Percentiles rank a stretch among this genome's conserved stretches.
These are phyloP conservation scores for Rhizopus delemar DNA, from an alignment of 371 early-diverging fungal genomes.

Conservation along the genomic window DNA sequence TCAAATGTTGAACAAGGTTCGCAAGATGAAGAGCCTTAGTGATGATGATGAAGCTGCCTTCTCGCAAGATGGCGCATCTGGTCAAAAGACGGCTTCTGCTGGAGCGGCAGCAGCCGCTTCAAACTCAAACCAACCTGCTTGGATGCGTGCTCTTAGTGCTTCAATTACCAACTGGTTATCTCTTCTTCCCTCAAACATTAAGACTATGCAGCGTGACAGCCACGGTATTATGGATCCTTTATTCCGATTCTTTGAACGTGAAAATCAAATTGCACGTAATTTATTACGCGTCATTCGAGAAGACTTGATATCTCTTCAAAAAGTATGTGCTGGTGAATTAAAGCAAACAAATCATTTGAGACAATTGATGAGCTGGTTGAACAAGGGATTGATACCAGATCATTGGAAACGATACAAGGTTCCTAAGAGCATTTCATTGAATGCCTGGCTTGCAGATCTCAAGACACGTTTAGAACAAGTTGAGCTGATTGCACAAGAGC, in stretches of 20 bases:
- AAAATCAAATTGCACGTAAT: slow-evolving; percentile 64
- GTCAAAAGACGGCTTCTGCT: slow-evolving; percentile 5
- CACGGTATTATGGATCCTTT: slow-evolving; percentile 67
- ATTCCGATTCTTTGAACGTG: slow-evolving; percentile 84
- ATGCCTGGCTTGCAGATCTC: slow-evolving; percentile 79
- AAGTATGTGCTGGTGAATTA: slow-evolving; percentile 72
- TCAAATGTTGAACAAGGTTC: slow-evolving; percentile 78
- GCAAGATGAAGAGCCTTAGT: slow-evolving; percentile 78
- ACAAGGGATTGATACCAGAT: slow-evolving; percentile 74
- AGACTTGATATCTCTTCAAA: slow-evolving; percentile 67
- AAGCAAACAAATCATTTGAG: slow-evolving; percentile 89
- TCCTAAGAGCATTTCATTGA: slow-evolving; percentile 57
- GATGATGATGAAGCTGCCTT: slow-evolving; percentile 81
- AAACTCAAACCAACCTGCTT: slow-evolving; percentile 60
- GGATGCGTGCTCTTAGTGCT: slow-evolving; percentile 71
- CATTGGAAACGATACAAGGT: slow-evolving; percentile 83
- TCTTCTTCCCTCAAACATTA: slow-evolving; percentile 60
- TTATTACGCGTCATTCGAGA: slow-evolving; percentile 64
- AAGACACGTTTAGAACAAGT: slow-evolving; percentile 71
- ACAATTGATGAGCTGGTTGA: slow-evolving; percentile 66
- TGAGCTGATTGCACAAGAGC: slow-evolving; percentile 49
- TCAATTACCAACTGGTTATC: slow-evolving; percentile 64
- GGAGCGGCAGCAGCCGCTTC: background rate
- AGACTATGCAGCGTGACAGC: slow-evolving; percentile 42
- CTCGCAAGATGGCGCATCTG: slow-evolving; percentile 26